Conservation (phyloP, 139 green algal genomes). For the Chlorella sp. region DNA sequence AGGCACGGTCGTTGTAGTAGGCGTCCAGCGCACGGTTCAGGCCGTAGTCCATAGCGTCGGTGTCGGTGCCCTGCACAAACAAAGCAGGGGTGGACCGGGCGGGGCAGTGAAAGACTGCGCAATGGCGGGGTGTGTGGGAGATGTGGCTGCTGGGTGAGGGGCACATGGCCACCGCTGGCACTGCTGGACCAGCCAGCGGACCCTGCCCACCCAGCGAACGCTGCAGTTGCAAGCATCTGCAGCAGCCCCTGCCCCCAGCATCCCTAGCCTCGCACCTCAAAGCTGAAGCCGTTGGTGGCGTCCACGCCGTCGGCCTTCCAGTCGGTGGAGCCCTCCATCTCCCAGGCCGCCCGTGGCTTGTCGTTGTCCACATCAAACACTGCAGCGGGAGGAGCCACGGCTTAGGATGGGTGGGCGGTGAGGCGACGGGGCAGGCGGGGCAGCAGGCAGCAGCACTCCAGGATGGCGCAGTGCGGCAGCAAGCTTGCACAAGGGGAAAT, state of each 20-base stretch:
- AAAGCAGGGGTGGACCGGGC: background rate
- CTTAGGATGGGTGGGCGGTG: background rate
- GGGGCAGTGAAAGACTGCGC: background rate
- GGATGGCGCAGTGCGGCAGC: too few relatives aligned
- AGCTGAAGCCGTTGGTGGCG: constrained; percentile 85
- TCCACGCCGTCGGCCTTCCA: constrained; percentile 69
- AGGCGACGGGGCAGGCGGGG: background rate
- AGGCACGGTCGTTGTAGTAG: constrained; percentile 48
- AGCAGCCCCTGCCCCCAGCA: constrained; percentile 31
- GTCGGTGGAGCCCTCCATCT: constrained; percentile 75
- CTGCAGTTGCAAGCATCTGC: background rate
- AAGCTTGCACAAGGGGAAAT: too few relatives aligned
- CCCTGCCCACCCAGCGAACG: background rate
- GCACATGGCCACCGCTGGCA: too few relatives aligned
- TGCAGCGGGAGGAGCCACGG: background rate
- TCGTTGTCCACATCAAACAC: constrained; percentile 66
- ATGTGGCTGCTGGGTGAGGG: too few relatives aligned
- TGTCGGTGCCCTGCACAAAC: constrained; percentile 81
- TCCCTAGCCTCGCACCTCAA: constrained; percentile 60
- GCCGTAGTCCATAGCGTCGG: constrained; percentile 87
- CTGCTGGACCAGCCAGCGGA: too few relatives aligned
- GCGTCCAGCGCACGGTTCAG: constrained; percentile 74
- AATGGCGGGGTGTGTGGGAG: too few relatives aligned
- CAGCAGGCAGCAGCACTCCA: background rate
- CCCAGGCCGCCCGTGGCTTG: constrained; percentile 82